Base-by-base conservation (phyloP, 192 early-diverging fungal genomes). In the Coemansia umbellata region DNA sequence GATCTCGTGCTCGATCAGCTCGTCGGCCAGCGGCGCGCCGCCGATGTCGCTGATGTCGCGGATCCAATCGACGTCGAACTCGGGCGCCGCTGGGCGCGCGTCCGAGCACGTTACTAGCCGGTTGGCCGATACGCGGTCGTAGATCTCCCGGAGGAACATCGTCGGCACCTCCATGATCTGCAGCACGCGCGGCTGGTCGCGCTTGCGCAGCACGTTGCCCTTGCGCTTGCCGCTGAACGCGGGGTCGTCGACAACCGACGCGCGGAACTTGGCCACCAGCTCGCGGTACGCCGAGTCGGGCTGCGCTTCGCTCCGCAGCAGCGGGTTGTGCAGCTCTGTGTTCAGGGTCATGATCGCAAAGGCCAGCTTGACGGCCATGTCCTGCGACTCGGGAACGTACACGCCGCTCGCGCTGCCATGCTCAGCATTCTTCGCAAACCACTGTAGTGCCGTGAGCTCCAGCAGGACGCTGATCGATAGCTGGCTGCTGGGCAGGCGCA, bases 141-240 rank as follows among this genome's bases (percentile, higher is more conserved):
- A 78, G 57, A 78, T 68, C 15, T 56, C 60, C 21, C 23, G 24
- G 13, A 78, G 69, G 27, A 37, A 22, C 10, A 67, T 65, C n/a
- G 64, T 18, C 4, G 75, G 75, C 7, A 72, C 75, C 50, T 78
- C 75, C 75, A 78, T 78, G 30, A 78, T 40, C 11, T 69, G 67
- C 23, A 78, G 53, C 10, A 78, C 75, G 44, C 75, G 75, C 37
- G 63, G 75, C 64, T 78, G 75, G 50, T 78, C 75, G 55, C 75
- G 75, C 64, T 78, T 78, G 36, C 75, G 63, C 65, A 78, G 58
- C 21, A 78, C 75, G 36, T 72, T 78, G 60, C 65, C 75, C 55
- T 78, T 78, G 64, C 75, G 75, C 56, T 57, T 56, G 53, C 42
- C 60, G 22, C 63, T 42, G 15, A 77, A 45, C 22, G 63, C 75